phyloP scores from a whole-genome alignment of 495 filamentous ascomycete genomes.

The Xylaria castorea region DNA sequence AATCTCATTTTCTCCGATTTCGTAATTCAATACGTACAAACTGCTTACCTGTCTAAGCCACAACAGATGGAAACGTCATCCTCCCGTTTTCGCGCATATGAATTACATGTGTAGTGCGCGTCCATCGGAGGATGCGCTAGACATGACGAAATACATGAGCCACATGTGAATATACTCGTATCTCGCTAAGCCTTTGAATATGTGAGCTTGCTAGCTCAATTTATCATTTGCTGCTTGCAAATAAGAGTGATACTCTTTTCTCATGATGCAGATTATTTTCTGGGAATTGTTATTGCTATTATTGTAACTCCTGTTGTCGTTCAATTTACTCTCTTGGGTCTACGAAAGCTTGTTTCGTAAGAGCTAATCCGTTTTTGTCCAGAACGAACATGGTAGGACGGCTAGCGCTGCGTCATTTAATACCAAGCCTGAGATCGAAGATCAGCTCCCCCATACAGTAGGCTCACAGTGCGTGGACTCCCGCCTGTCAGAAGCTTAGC shows the following conservation, averaged over 20 bases:
- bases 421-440: constrained; percentile 4
- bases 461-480: constrained; percentile 4
- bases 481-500: constrained; percentile 18
- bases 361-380: neutral
- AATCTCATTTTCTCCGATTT: neutral
- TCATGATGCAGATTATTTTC: neutral
- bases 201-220: neutral
- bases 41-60: neutral
- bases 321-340: neutral
- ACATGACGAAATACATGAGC: neutral
- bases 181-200: neutral
- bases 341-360: neutral
- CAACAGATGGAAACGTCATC: constrained; percentile 1
- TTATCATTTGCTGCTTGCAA: neutral
- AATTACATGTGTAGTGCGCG: neutral
- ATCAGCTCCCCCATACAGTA: neutral
- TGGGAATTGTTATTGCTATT: neutral
- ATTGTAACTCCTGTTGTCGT: neutral
- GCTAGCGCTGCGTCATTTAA: constrained; percentile 18
- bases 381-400: neutral
- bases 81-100: neutral
- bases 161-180: neutral
- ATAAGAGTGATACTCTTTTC: neutral
- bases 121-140: constrained; percentile 1
- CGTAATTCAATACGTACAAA: neutral